Percentiles rank a stretch among this genome's conserved stretches.
These are phyloP conservation scores for Ustilago vetiveriae DNA, from an alignment of 1,284 basidiomycete genomes.

Conservation along the genomic window DNA sequence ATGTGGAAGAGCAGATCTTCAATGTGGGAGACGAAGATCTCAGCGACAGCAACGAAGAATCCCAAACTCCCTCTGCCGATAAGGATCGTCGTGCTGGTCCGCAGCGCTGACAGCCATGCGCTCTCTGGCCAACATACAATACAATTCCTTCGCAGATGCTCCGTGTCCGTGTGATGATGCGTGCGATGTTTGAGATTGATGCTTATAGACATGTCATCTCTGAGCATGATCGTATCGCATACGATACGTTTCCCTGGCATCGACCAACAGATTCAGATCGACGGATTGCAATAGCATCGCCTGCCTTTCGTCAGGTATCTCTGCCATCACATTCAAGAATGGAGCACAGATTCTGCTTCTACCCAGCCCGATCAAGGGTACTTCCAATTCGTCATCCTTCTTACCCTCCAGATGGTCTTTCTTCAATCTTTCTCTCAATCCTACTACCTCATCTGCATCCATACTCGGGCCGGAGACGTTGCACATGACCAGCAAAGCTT, in stretches of 20 bases:
- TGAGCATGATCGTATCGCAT: slow-evolving; percentile 51
- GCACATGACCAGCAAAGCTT: slow-evolving; percentile 60
- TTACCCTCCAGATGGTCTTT: not conserved
- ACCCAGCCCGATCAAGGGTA: slow-evolving; percentile 52
- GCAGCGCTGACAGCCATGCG: slow-evolving; percentile 4
- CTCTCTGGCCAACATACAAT: not conserved
- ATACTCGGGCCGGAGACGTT: slow-evolving; percentile 59
- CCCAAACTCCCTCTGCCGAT: not conserved
- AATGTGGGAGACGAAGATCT: slow-evolving; percentile 69
- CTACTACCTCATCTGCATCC: slow-evolving; percentile 8
- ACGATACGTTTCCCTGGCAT: slow-evolving; percentile 51
- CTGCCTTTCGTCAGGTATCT: slow-evolving; percentile 47
- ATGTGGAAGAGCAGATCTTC: slow-evolving; percentile 67
- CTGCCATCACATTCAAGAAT: slow-evolving; percentile 50
- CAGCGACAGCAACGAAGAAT: slow-evolving; percentile 22
- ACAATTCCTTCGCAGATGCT: not conserved
- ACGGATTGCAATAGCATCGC: slow-evolving; percentile 51
- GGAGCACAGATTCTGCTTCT: slow-evolving; percentile 57
- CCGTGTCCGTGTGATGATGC: no score
- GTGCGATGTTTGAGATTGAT: no score
- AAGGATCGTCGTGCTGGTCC: slow-evolving; percentile 8
- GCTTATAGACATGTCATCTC: not conserved
- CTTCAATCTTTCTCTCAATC: slow-evolving; percentile 1
- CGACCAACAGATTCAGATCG: slow-evolving; percentile 47
- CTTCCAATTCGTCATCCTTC: slow-evolving; percentile 17